Evolutionary conservation across 2,329 filamentous ascomycete species (phyloP), one percentile per base, ranked within the genome.

Genomic region (Fusarium siculi): DNA sequence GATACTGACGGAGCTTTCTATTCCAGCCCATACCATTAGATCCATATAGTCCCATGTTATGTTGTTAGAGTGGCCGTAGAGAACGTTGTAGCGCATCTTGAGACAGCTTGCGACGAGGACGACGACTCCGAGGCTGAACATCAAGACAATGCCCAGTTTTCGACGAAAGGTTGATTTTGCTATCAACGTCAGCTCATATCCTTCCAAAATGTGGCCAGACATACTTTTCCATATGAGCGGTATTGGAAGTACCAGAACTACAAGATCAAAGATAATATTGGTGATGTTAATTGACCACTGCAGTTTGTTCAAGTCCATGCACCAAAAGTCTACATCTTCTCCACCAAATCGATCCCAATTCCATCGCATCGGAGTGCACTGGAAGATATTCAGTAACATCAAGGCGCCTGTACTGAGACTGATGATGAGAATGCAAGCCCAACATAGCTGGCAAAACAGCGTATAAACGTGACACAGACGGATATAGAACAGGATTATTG

Each of bases 31-130:
- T 0, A 68, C 63, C 63, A 68, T 68, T 0, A 68, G 16, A 4
- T 68, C 65, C 65, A 68, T 68, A 5, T 68, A 68, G 11, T 68
- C 65, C 65, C 63, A 68, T 0, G 63, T 68, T 1, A 68, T 68
- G 21, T 68, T 68, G 6, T 50, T 30, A 0, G 65, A 68, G 7
- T 68, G 42, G 5, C 65, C 63, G 25, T 68, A 68, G 3, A 68
- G 63, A 11, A 68, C 60, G 7, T 68, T 68, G 16, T 68, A 68
- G 2, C 65, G 65, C 65, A 68, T 68, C 43, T 68, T 68, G 7
- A 68, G 65, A 7, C 63, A 68, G 21, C 65, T 68, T 5, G 65
- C 65, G 14, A 68, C 25, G 1, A 68, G 19, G 1, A 68, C 63
- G 15, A 68, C 65, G 4, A 68, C 25, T 10, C 65, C 65, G 0